phyloP scores from a whole-genome alignment of 2,329 filamentous ascomycete species.

The Magnaporthales sp. region DNA sequence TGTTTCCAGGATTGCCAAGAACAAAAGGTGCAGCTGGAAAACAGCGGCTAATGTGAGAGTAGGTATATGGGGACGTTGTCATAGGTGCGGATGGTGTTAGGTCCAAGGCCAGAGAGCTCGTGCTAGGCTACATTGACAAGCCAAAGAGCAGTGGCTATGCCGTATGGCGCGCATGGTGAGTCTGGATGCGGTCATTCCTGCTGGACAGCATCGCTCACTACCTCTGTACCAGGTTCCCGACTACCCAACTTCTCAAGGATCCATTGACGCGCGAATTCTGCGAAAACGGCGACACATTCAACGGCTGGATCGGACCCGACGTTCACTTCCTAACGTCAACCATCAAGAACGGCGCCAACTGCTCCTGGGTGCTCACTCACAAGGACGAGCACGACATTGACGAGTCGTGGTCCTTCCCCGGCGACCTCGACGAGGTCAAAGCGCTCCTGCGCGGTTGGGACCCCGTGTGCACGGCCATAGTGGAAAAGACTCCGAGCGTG shows the following conservation, averaged over 20 bases:
- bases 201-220: slow-evolving; percentile 29
- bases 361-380: slow-evolving; percentile 51
- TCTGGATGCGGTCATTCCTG: background rate
- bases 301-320: slow-evolving; percentile 49
- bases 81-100: slow-evolving; percentile 47
- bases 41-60: background rate
- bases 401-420: slow-evolving; percentile 46
- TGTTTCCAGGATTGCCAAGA: background rate
- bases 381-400: slow-evolving; percentile 43
- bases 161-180: slow-evolving; percentile 40
- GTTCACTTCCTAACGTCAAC: slow-evolving; percentile 49
- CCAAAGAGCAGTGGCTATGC: slow-evolving; percentile 43
- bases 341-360: slow-evolving; percentile 45
- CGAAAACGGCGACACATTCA: slow-evolving; percentile 47
- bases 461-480: slow-evolving; percentile 35
- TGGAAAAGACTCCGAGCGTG: slow-evolving; percentile 33
- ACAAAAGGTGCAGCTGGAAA: background rate
- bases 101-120: slow-evolving; percentile 39
- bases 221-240: slow-evolving; percentile 33
- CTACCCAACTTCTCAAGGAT: slow-evolving; percentile 41
- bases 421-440: slow-evolving; percentile 41
- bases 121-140: slow-evolving; percentile 41
- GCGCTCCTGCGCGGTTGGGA: slow-evolving; percentile 43
- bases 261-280: slow-evolving; percentile 44
- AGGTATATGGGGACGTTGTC: slow-evolving; percentile 38